Conservation (phyloP, 495 filamentous ascomycete species). For the Lepraria neglecta region DNA sequence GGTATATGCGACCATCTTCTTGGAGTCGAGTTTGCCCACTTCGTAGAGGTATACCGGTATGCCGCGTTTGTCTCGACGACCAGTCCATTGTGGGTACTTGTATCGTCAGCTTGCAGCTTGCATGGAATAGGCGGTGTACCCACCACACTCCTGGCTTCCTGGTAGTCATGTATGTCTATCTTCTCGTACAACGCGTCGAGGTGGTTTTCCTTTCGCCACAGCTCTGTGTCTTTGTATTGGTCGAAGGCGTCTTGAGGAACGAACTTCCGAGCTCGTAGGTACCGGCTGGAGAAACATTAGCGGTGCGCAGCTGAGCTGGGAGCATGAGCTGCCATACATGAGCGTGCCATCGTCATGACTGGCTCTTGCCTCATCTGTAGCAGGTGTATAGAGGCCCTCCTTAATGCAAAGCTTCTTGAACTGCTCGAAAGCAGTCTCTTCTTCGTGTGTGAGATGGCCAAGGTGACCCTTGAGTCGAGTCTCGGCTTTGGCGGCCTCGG, state of each 20-base stretch:
- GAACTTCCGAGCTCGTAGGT: slow-evolving; percentile 27
- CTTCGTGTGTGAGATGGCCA: slow-evolving; percentile 24
- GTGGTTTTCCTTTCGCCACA: slow-evolving; percentile 74
- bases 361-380: slow-evolving; percentile 13
- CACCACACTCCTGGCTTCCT: slow-evolving; percentile 69
- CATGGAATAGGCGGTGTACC: slow-evolving; percentile 23
- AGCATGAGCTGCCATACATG: slow-evolving; percentile 15
- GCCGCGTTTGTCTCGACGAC: slow-evolving; percentile 76
- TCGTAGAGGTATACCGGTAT: slow-evolving; percentile 88
- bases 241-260: slow-evolving; percentile 49
- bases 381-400: slow-evolving; percentile 21
- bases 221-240: slow-evolving; percentile 85
- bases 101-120: slow-evolving; percentile 9
- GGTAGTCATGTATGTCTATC: slow-evolving; percentile 75
- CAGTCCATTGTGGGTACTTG: slow-evolving; percentile 94
- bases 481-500: slow-evolving; percentile 21
- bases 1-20: slow-evolving; percentile 70
- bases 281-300: slow-evolving; percentile 23
- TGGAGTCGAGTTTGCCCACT: slow-evolving; percentile 71
- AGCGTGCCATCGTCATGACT: slow-evolving; percentile 29
- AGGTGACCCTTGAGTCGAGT: slow-evolving; percentile 27
- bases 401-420: slow-evolving; percentile 26
- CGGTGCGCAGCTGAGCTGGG: not conserved
- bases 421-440: slow-evolving; percentile 19
- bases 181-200: slow-evolving; percentile 68